Evolutionary conservation across 306 rosid species (phyloP), one percentile per base, ranked within the genome.

Genomic region (Trifolium subterraneum): DNA sequence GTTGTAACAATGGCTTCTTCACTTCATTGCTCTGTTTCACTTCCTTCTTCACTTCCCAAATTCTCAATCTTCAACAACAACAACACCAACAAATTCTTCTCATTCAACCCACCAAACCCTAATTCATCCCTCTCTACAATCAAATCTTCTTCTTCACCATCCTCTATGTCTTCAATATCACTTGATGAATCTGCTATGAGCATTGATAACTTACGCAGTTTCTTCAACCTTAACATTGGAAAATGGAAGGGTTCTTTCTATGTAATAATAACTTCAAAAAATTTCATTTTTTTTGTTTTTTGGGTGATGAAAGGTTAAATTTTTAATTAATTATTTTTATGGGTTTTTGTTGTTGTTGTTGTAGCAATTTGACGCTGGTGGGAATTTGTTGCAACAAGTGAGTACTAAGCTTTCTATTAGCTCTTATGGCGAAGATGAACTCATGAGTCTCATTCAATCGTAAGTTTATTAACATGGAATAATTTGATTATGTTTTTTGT

Each of bases 361-460:
- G 51, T 73, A 94, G 98, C 97, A 94, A 94, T 94, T 88, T 86
- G 98, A 94, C 80, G 82, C 89, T 69, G 45, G 29, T 23, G 97
- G 98, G 79, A 92, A 87, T 31, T 55, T 94, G 70, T 71, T 91
- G 88, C 97, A 94, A 78, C 81, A 76, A 83, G 61, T 94, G 51
- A 80, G 48, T 72, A 94, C 97, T 41, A 94, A 87, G 89, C 96
- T 94, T 78, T 81, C 96, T 1, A 96, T 64, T 16, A 89, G 92
- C 86, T 87, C 99, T 68, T 94, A 94, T 72, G 99, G 99, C 5
- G 99, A 94, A 70, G 92, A 85, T 84, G 93, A 94, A 78, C 97
- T 94, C 80, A 79, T 88, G 76, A 94, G 96, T 79, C 96, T 94
- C 80, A 90, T 92, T 82, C 99, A 94, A 84, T 87, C 96, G 99